A percentile compares a stretch with the other conserved stretches of the same genome.
phyloP scores from a whole-genome alignment of 805 yeast genomes.

The Teunomyces cretensis region DNA sequence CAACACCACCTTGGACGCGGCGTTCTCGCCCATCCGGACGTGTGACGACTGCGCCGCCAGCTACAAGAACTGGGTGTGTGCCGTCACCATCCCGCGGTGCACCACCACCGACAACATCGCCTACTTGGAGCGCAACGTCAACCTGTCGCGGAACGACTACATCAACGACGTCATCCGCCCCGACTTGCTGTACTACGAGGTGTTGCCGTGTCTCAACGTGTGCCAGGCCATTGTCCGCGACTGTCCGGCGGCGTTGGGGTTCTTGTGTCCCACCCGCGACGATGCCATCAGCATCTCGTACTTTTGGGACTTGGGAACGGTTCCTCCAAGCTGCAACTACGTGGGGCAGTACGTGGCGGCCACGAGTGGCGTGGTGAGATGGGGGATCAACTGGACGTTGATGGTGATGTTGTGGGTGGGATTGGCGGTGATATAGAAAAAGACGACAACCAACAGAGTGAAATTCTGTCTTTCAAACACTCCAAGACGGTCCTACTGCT shows the following conservation, averaged over 20 bases:
- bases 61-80: constrained; percentile 86
- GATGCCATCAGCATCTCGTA: constrained; percentile 40
- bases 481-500: too few relatives aligned
- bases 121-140: constrained; percentile 45
- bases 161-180: constrained; percentile 51
- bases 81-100: constrained; percentile 86
- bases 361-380: constrained; percentile 9
- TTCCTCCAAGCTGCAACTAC: constrained; percentile 36
- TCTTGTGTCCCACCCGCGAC: constrained; percentile 63
- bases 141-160: constrained; percentile 58
- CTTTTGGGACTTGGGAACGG: constrained; percentile 35
- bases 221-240: constrained; percentile 78
- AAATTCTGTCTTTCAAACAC: too few relatives aligned
- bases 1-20: constrained; percentile 60
- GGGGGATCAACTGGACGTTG: constrained; percentile 15
- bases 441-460: too few relatives aligned
- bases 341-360: constrained; percentile 22
- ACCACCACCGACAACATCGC: constrained; percentile 48
- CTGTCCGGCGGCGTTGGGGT: constrained; percentile 78
- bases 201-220: constrained; percentile 80
- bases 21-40: constrained; percentile 70
- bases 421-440: background rate
- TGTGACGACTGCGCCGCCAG: constrained; percentile 72
- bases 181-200: constrained; percentile 69
- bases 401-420: constrained; percentile 6